phyloP scores from a whole-genome alignment of 768 basidiomycete species.

The Termitomyces sp. region DNA sequence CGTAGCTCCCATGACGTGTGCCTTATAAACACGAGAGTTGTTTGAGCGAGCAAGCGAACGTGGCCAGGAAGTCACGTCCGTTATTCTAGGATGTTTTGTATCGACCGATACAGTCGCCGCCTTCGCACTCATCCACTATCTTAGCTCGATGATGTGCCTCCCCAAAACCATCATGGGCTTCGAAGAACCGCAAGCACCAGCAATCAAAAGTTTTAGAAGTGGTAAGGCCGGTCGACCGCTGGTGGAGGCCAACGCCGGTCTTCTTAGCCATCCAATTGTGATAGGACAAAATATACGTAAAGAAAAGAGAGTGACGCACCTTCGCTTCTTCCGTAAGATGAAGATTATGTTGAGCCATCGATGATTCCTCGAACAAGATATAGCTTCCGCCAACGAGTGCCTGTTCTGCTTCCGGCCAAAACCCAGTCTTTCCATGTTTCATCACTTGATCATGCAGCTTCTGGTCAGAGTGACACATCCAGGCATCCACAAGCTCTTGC shows the following conservation, averaged over 20 bases:
- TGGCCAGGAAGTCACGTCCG: slow-evolving; percentile 14
- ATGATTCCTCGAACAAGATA: slow-evolving; percentile 67
- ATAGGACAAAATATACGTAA: slow-evolving; percentile 11
- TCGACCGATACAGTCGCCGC: slow-evolving; percentile 67
- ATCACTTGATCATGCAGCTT: slow-evolving; percentile 69
- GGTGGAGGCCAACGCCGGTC: slow-evolving; percentile 79
- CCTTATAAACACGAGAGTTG: slow-evolving; percentile 82
- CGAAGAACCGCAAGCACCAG: slow-evolving; percentile 20
- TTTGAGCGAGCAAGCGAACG: slow-evolving; percentile 58
- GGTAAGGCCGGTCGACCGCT: slow-evolving; percentile 45
- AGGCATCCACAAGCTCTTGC: slow-evolving; percentile 95
- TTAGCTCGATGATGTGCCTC: slow-evolving; percentile 16
- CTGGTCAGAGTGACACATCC: slow-evolving; percentile 97
- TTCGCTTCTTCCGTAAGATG: slow-evolving; percentile 40
- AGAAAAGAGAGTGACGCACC: slow-evolving; percentile 45
- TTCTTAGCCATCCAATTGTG: slow-evolving; percentile 79
- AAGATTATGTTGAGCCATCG: slow-evolving; percentile 52
- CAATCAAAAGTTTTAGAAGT: slow-evolving; percentile 16
- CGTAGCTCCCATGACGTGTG: slow-evolving; percentile 84
- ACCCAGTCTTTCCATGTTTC: slow-evolving; percentile 56
- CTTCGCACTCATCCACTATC: slow-evolving; percentile 21
- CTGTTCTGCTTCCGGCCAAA: slow-evolving; percentile 73
- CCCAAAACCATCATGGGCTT: slow-evolving; percentile 66
- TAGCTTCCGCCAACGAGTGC: slow-evolving; percentile 91
- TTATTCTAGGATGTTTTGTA: slow-evolving; percentile 91